A percentile compares a stretch with the other conserved stretches of the same genome.
Evolutionary conservation across 805 yeast genomes (phyloP).

Genomic region (Brettanomyces bruxellensis): DNA sequence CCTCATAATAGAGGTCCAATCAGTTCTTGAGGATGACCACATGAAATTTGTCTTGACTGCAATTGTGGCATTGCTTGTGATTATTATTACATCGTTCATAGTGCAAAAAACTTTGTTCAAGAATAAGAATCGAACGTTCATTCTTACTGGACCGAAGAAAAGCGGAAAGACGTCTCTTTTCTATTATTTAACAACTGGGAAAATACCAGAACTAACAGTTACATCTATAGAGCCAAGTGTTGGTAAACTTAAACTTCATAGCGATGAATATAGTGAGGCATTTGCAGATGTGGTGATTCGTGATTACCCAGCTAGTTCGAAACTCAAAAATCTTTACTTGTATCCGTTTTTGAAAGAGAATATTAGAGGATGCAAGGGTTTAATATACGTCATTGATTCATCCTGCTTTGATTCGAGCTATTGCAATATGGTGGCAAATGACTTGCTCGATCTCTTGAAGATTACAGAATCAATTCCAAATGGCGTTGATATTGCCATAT

Average conservation of each 20-base stretch:
- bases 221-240: constrained; percentile 43
- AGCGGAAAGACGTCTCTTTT: constrained; percentile 19
- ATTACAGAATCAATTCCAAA: constrained; percentile 53
- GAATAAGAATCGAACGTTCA: constrained; percentile 8
- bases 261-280: constrained; percentile 18
- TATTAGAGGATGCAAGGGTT: constrained; percentile 44
- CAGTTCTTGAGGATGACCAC: not conserved
- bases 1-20: too few relatives aligned
- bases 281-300: constrained; percentile 40
- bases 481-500: constrained; percentile 68
- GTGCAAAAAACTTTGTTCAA: constrained; percentile 8
- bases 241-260: constrained; percentile 24
- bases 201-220: constrained; percentile 29
- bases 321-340: constrained; percentile 49
- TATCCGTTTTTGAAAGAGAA: constrained; percentile 39
- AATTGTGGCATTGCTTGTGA: constrained; percentile 5
- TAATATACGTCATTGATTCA: constrained; percentile 73
- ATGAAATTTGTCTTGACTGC: not conserved
- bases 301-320: constrained; percentile 87
- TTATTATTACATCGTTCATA: constrained; percentile 6
- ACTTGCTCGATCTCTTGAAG: constrained; percentile 49
- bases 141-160: constrained; percentile 14
- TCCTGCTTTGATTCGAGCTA: constrained; percentile 41
- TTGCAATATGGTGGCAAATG: constrained; percentile 46
- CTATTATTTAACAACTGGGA: constrained; percentile 11